Percentiles rank a stretch among this genome's conserved stretches.
Evolutionary conservation across 2,329 filamentous ascomycete genomes (phyloP).

Genomic region (Hypoxylon sp.): DNA sequence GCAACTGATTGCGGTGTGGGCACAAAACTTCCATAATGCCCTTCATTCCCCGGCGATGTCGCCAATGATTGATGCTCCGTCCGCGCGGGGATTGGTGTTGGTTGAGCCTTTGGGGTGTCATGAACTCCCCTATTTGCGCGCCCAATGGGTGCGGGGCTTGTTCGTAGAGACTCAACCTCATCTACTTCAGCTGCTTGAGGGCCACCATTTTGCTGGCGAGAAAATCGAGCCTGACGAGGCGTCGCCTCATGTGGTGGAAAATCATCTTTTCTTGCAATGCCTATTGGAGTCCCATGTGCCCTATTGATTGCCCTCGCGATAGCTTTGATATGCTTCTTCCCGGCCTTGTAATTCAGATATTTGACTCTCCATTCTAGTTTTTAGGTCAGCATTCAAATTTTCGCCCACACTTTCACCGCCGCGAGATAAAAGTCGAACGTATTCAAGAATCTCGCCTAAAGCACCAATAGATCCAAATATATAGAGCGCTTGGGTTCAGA

Average conservation of each 20-base stretch:
- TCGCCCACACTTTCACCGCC: not conserved
- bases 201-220: constrained; percentile 45
- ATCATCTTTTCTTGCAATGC: constrained; percentile 53
- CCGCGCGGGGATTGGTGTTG: constrained; percentile 44
- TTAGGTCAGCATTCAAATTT: constrained; percentile 23
- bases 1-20: constrained; percentile 57
- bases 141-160: constrained; percentile 51
- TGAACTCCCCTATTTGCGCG: constrained; percentile 35
- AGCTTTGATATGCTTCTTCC: constrained; percentile 93
- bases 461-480: not conserved
- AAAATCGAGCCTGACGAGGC: constrained; percentile 49
- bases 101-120: constrained; percentile 35
- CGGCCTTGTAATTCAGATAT: constrained; percentile 95
- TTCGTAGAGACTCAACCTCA: constrained; percentile 47
- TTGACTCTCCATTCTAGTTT: constrained; percentile 86
- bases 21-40: constrained; percentile 69
- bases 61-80: constrained; percentile 62
- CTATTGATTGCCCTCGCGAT: constrained; percentile 79
- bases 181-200: constrained; percentile 26
- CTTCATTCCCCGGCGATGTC: constrained; percentile 54
- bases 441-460: not conserved
- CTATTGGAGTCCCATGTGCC: constrained; percentile 67
- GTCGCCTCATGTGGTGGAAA: constrained; percentile 54
- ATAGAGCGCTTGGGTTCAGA: constrained; percentile 16
- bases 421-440: not conserved